Evolutionary conservation across 441 rosid genomes (phyloP).

Genomic region (Mallotus repandus): DNA sequence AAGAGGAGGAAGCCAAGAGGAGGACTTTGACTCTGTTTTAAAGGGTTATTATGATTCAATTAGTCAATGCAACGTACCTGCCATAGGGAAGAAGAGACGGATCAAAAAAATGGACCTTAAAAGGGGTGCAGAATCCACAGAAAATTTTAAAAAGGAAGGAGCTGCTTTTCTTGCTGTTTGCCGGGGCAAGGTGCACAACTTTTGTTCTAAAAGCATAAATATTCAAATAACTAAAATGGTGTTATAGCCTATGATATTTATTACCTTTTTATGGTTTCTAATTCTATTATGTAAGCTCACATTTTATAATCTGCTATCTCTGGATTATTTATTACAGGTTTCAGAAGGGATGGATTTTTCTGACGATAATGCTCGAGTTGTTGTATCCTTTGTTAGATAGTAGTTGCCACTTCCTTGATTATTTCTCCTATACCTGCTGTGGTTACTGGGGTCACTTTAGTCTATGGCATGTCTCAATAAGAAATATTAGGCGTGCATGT

Average conservation of each 20-base stretch:
- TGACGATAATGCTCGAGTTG: slow-evolving; percentile 96
- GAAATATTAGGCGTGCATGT: not conserved
- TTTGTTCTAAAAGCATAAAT: not conserved
- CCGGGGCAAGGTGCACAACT: slow-evolving; percentile 75
- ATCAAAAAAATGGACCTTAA: slow-evolving; percentile 43
- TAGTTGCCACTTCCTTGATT: slow-evolving; percentile 16
- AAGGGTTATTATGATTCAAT: slow-evolving; percentile 74
- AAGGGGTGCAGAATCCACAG: slow-evolving; percentile 34
- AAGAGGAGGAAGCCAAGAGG: slow-evolving; percentile 86
- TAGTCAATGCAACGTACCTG: slow-evolving; percentile 36
- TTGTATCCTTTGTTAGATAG: slow-evolving; percentile 70
- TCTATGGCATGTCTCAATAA: slow-evolving; percentile 2
- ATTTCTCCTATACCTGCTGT: slow-evolving; percentile 1
- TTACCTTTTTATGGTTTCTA: not conserved
- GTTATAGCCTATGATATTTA: not conserved
- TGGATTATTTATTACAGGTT: slow-evolving; percentile 55
- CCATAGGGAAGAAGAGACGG: slow-evolving; percentile 53
- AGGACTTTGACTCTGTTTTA: slow-evolving; percentile 75
- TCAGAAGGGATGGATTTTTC: slow-evolving; percentile 98
- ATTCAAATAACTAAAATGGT: not conserved
- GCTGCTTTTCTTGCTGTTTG: slow-evolving; percentile 97
- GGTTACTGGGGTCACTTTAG: slow-evolving; percentile 13
- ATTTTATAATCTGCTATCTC: not conserved
- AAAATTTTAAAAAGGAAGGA: slow-evolving; percentile 49
- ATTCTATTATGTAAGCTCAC: not conserved